Percentiles rank a stretch among this genome's conserved stretches.
Conservation (phyloP, 1,139 yeast species). For the Meyerozyma athensensis region DNA sequence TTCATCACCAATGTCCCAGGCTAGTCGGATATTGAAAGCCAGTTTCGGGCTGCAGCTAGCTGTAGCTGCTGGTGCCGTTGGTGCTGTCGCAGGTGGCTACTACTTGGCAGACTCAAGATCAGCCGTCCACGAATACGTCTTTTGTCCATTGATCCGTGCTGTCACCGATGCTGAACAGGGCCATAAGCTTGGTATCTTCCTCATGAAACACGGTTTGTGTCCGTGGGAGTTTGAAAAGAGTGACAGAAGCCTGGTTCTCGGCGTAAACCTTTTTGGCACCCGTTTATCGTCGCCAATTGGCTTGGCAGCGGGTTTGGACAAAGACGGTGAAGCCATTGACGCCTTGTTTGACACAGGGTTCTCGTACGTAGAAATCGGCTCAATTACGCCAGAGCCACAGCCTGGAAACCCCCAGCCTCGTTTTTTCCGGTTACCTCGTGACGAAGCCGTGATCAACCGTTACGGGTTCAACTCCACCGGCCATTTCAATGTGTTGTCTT, state of each 20-base stretch:
- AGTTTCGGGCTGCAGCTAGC: background rate
- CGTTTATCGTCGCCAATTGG: slow-evolving; percentile 76
- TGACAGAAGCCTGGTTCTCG: slow-evolving; percentile 47
- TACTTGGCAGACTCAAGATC: slow-evolving; percentile 75
- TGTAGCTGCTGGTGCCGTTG: background rate
- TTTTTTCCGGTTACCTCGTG: slow-evolving; percentile 78
- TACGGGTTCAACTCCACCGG: slow-evolving; percentile 95
- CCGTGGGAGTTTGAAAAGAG: slow-evolving; percentile 50
- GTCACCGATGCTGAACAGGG: slow-evolving; percentile 79
- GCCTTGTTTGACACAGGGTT: slow-evolving; percentile 75
- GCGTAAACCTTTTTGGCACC: slow-evolving; percentile 61
- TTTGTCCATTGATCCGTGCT: slow-evolving; percentile 73
- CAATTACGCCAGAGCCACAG: slow-evolving; percentile 88
- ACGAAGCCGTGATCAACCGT: slow-evolving; percentile 87
- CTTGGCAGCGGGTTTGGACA: slow-evolving; percentile 93
- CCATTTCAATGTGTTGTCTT: slow-evolving; percentile 66
- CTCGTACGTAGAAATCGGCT: slow-evolving; percentile 88
- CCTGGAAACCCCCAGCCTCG: slow-evolving; percentile 93
- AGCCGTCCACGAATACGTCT: slow-evolving; percentile 71
- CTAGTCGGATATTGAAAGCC: background rate
- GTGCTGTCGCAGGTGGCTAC: slow-evolving; percentile 21
- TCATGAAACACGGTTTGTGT: slow-evolving; percentile 64
- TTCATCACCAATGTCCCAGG: background rate
- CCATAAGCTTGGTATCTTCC: slow-evolving; percentile 68
- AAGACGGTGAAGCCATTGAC: slow-evolving; percentile 92